Evolutionary conservation across 164 flowering plant genomes (phyloP), one percentile per base, ranked within the genome.

Genomic region (Vitis rupestris): DNA sequence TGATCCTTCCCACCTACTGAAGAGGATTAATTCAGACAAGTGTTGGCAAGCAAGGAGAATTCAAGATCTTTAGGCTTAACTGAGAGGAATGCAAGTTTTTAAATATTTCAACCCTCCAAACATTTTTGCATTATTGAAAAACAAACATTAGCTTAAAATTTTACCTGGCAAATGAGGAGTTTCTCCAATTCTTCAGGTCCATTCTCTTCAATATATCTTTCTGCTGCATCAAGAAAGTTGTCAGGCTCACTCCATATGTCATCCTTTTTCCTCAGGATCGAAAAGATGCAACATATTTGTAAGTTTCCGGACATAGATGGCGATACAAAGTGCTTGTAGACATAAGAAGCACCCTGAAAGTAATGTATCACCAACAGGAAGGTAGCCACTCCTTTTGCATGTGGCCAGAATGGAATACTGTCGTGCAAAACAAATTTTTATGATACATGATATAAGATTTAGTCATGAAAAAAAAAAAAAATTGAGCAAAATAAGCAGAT

Each of bases 401-500:
- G 65, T 27, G 78, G 78, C 84, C 84, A 81, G 17, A 69, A 65
- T 5, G 78, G 73, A 52, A 76, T 23, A 73, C 84, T 82, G 74
- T 11, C 10, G 50, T 13, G 23, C 10, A 23, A 61, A 66, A 49
- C 57, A 27, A 52, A 37, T 3, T 37, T 37, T 37, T 37, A 37
- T 37, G 15, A 53, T 9, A 50, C 15, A 70, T 15, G 16, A 44
- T 19, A 6, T 4, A 31, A 27, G 10, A 8, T 44, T 17, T 8
- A 14, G n/a, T 7, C 51, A 63, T 44, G 15, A 4, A 10, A 4
- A 4, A 48, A n/a, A 17, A 7, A 2, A 50, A 50, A 64, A 51
- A 3, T 15, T 17, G 1, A 51, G 10, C 9, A 10, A n/a, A 59
- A 27, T 2, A 11, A 13, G 52, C 4, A 37, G 7, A 37, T 37